A percentile compares a stretch with the other conserved stretches of the same genome.
phyloP scores from a whole-genome alignment of 2,329 filamentous ascomycete species.

The Penicillium sp. region DNA sequence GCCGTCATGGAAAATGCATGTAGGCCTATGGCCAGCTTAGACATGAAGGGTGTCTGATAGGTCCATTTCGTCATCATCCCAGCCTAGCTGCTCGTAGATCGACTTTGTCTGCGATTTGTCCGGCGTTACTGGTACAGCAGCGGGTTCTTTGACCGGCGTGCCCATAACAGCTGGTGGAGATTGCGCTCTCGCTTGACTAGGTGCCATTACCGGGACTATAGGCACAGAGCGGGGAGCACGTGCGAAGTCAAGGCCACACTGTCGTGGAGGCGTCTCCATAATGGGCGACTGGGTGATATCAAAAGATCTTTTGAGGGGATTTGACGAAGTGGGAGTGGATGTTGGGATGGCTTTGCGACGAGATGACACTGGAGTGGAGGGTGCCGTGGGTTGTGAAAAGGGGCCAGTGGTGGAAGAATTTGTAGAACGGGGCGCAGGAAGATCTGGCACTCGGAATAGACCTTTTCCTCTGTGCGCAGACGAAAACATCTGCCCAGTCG shows the following conservation, averaged over 20 bases:
- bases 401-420: slow-evolving; percentile 6
- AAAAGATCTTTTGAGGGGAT: slow-evolving; percentile 9
- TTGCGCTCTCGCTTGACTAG: slow-evolving; percentile 7
- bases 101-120: slow-evolving; percentile 37
- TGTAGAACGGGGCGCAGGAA: slow-evolving; percentile 27
- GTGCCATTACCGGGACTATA: slow-evolving; percentile 2
- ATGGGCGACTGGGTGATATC: slow-evolving; percentile 17
- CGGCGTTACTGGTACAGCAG: slow-evolving; percentile 31
- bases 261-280: slow-evolving; percentile 33
- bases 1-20: too few relatives aligned
- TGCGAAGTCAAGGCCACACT: slow-evolving; percentile 4
- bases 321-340: slow-evolving; percentile 7
- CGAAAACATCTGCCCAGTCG: slow-evolving; percentile 12
- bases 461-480: slow-evolving; percentile 20
- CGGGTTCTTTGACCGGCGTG: slow-evolving; percentile 34
- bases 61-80: slow-evolving; percentile 42
- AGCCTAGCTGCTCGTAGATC: slow-evolving; percentile 46
- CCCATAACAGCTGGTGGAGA: slow-evolving; percentile 25
- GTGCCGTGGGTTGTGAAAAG: slow-evolving; percentile 20
- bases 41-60: slow-evolving; percentile 9
- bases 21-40: too few relatives aligned
- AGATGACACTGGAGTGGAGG: slow-evolving; percentile 30
- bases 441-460: slow-evolving; percentile 28
- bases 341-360: slow-evolving; percentile 17
- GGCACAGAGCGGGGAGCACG: slow-evolving; percentile 10